phyloP scores from a whole-genome alignment of 352 stramenopile genomes.

The Achlya hypogyna region DNA sequence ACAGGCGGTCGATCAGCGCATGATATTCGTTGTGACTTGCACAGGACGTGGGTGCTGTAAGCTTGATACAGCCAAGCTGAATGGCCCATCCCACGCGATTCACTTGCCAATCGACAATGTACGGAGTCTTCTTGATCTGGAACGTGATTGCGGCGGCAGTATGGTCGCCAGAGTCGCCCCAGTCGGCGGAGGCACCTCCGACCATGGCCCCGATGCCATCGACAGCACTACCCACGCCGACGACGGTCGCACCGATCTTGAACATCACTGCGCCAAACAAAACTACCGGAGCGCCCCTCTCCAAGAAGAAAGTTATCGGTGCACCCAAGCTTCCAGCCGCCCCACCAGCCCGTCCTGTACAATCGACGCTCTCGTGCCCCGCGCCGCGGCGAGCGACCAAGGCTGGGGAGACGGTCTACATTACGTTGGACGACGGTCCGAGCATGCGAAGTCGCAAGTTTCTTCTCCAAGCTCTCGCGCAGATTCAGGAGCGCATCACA shows the following conservation, averaged over 20 bases:
- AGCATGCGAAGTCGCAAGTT: not conserved
- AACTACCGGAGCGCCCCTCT: not conserved
- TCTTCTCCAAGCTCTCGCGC: not conserved
- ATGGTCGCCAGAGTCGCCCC: too few relatives aligned
- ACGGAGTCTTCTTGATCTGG: too few relatives aligned
- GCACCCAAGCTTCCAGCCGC: not conserved
- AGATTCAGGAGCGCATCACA: not conserved
- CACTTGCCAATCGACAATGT: too few relatives aligned
- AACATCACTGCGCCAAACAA: not conserved
- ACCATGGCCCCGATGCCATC: not conserved
- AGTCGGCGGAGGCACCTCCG: too few relatives aligned
- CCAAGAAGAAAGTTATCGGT: not conserved
- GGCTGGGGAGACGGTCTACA: not conserved
- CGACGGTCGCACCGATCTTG: not conserved
- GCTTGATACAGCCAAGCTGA: too few relatives aligned
- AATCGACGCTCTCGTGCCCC: not conserved
- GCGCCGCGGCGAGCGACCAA: not conserved
- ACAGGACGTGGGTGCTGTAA: too few relatives aligned
- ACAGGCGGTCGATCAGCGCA: too few relatives aligned
- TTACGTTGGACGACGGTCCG: constrained; percentile 14
- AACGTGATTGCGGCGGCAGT: too few relatives aligned
- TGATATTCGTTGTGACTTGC: too few relatives aligned
- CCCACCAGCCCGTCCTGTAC: not conserved
- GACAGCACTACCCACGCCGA: not conserved
- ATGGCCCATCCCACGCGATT: too few relatives aligned